Base-by-base conservation (phyloP, 306 rosid species). In the Comarum palustre region DNA sequence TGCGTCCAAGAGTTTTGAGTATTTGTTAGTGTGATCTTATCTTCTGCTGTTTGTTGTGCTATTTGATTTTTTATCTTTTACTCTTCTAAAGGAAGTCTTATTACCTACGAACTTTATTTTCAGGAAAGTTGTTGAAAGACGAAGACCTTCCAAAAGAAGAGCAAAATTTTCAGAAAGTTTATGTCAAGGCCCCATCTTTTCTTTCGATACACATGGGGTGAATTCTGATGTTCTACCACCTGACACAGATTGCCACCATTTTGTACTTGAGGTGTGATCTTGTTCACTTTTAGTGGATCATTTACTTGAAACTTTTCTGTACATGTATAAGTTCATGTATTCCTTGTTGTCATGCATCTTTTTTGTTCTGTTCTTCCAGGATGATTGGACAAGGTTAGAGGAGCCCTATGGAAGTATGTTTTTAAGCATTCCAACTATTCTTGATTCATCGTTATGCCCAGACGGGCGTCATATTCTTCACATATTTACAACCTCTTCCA, bases 161-260 rank as follows among this genome's bases (percentile, higher is more conserved):
- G 78, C 90, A 91, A 55, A 84, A 91, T 75, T 91, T 91, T 83
- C 99, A 89, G 88, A 89, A 91, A 77, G 81, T 87, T 75, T 91
- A 94, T 42, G 88, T 88, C 27, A 91, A 88, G 78, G 99, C 99
- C 69, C 99, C 99, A 42, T 94, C 99, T 73, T 94, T 91, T 88
- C 95, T 91, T 71, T 94, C 96, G 73, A 91, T 94, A 77, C 99
- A 94, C 86, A 88, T 94, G 97, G 98, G 79, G 92, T 91, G 65
- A 91, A 88, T 84, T 94, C 96, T 11, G 97, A 91, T 79, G 85
- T 91, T 83, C 77, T 94, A 70, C 98, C 98, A 34, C 86, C 84
- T 20, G 97, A 94, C 76, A 89, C 98, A 6, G 97, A 94, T 77
- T 91, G 97, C 80, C 99, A 91, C 81, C 99, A 91, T 87, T 94